These are phyloP conservation scores for Monosporozyma aerobia DNA, from an alignment of 805 yeast genomes.

Conservation along the genomic window DNA sequence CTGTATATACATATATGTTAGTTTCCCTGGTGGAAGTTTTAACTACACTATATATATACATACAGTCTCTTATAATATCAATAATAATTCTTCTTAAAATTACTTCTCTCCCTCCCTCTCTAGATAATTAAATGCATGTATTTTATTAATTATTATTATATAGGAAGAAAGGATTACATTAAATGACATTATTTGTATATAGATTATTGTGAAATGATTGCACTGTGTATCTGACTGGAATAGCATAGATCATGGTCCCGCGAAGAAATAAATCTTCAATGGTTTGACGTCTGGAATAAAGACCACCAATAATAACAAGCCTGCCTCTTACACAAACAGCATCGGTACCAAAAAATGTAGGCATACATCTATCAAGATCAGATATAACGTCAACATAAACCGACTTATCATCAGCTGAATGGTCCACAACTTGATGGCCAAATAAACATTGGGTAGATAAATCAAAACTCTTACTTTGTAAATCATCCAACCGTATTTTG, in stretches of 20 bases:
- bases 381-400: not conserved
- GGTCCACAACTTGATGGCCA: not conserved
- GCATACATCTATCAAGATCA: not conserved
- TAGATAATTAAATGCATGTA: too few species aligned
- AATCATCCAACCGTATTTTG: not conserved
- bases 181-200: not conserved
- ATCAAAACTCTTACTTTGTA: slow-evolving; percentile 1
- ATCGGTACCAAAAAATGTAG: slow-evolving; percentile 1
- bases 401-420: not conserved
- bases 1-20: not conserved
- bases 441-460: slow-evolving; percentile 1
- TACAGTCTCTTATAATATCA: not conserved
- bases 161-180: not conserved
- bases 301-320: slow-evolving; percentile 21
- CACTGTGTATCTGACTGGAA: not conserved
- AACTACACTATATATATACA: not conserved
- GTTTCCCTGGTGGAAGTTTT: not conserved
- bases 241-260: slow-evolving; percentile 13
- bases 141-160: too few species aligned
- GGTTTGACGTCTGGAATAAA: slow-evolving; percentile 11
- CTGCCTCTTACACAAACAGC: slow-evolving; percentile 10
- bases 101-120: too few species aligned
- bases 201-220: not conserved
- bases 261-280: slow-evolving; percentile 14
- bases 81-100: not conserved